phyloP scores from a whole-genome alignment of 345 rosid species.

The Isatis tinctoria region DNA sequence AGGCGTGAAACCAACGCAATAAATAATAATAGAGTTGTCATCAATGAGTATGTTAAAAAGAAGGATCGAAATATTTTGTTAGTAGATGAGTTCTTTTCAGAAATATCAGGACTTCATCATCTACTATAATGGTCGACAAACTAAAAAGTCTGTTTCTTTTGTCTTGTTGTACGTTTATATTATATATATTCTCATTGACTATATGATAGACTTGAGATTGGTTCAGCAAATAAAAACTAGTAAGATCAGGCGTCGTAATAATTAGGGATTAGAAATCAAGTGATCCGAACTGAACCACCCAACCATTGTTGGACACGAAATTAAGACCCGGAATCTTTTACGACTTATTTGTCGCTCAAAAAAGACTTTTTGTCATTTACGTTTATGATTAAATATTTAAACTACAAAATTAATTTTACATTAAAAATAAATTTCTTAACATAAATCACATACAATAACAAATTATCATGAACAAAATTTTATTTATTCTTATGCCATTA shows the following conservation, averaged over 20 bases:
- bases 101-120: background rate
- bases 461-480: too few species aligned
- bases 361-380: conserved; percentile 14
- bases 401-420: too few species aligned
- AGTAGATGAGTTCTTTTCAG: background rate
- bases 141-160: background rate
- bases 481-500: too few species aligned
- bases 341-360: conserved; percentile 19
- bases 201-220: background rate
- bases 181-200: background rate
- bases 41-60: background rate
- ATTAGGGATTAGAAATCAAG: conserved; percentile 5
- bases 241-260: conserved; percentile 1
- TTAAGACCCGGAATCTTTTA: background rate
- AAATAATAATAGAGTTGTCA: background rate
- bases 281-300: background rate
- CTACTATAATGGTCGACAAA: background rate
- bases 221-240: background rate
- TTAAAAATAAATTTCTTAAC: too few species aligned
- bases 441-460: too few species aligned
- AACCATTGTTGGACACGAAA: conserved; percentile 15
- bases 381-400: background rate
- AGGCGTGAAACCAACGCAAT: background rate
- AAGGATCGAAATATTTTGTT: background rate
- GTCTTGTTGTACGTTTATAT: background rate